A percentile compares a stretch with the other conserved stretches of the same genome.
Conservation (phyloP, 1,284 basidiomycete genomes). For the Porodaedalea pini region DNA sequence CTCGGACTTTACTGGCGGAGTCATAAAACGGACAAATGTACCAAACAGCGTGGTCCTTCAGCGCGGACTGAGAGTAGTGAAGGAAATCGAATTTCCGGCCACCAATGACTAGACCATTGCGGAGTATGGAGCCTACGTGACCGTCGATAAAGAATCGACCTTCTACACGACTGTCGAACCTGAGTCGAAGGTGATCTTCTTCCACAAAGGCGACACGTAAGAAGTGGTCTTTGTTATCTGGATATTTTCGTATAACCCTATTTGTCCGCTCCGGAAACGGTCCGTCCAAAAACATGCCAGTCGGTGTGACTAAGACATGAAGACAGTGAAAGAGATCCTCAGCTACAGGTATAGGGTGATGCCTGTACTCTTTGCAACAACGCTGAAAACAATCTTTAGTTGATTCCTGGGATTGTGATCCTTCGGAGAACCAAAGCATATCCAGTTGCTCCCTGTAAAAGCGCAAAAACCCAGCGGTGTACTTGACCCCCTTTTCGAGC, state of each 20-base stretch:
- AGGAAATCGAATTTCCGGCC: slow-evolving; percentile 38
- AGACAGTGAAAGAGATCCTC: slow-evolving; percentile 49
- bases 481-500: slow-evolving; percentile 32
- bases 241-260: slow-evolving; percentile 53
- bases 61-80: slow-evolving; percentile 46
- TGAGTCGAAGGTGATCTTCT: slow-evolving; percentile 47
- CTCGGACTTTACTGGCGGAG: slow-evolving; percentile 28
- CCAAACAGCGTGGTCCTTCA: slow-evolving; percentile 56
- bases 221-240: slow-evolving; percentile 49
- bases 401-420: slow-evolving; percentile 25
- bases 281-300: slow-evolving; percentile 53
- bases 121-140: slow-evolving; percentile 42
- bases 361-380: slow-evolving; percentile 30
- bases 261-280: slow-evolving; percentile 66
- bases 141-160: slow-evolving; percentile 41
- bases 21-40: slow-evolving; percentile 48
- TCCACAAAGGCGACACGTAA: slow-evolving; percentile 63
- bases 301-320: slow-evolving; percentile 59
- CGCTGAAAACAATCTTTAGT: slow-evolving; percentile 37
- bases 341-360: slow-evolving; percentile 26
- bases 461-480: slow-evolving; percentile 40
- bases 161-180: slow-evolving; percentile 51
- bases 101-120: slow-evolving; percentile 40
- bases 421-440: slow-evolving; percentile 30
- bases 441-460: slow-evolving; percentile 36